These are phyloP conservation scores for Aspergillus indologenus DNA, from an alignment of 495 filamentous ascomycete species.

Conservation along the genomic window DNA sequence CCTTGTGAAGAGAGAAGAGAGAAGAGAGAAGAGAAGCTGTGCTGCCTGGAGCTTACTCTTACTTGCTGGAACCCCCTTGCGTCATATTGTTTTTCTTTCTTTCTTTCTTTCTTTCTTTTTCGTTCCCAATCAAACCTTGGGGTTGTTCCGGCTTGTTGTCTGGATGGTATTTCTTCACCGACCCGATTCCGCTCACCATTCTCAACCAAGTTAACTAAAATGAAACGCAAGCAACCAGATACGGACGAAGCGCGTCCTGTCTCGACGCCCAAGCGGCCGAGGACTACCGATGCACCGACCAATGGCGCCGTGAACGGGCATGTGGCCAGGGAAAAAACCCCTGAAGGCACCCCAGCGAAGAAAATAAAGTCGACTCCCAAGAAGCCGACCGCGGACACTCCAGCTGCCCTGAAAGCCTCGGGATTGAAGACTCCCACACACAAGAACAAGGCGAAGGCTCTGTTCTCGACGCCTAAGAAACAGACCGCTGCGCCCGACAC, in stretches of 20 bases:
- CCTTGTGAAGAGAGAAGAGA: too few relatives aligned
- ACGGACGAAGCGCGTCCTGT: conserved; percentile 37
- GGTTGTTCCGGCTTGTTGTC: conserved; percentile 1
- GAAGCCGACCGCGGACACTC: conserved; percentile 32
- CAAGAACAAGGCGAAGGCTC: conserved; percentile 36
- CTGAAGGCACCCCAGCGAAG: conserved; percentile 31
- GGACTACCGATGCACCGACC: conserved; percentile 20
- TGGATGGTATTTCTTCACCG: conserved; percentile 38
- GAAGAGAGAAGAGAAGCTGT: not conserved
- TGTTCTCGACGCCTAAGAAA: conserved; percentile 44
- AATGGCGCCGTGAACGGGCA: conserved; percentile 31
- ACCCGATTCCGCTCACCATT: not conserved
- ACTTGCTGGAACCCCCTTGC: conserved; percentile 13
- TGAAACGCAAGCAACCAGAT: conserved; percentile 49
- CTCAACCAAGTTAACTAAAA: conserved; percentile 21
- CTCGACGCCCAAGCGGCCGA: conserved; percentile 43
- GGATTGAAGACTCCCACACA: conserved; percentile 45
- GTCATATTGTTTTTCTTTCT: conserved; percentile 9
- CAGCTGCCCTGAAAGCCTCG: conserved; percentile 39
- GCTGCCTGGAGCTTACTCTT: conserved; percentile 3
- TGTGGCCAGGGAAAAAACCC: conserved; percentile 22
- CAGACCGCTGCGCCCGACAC: conserved; percentile 31
- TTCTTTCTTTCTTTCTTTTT: too few relatives aligned
- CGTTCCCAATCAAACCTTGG: not conserved
- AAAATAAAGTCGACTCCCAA: conserved; percentile 36